A percentile compares a stretch with the other conserved stretches of the same genome.
phyloP scores from a whole-genome alignment of 1,284 basidiomycete species.

The Irpex sp. region DNA sequence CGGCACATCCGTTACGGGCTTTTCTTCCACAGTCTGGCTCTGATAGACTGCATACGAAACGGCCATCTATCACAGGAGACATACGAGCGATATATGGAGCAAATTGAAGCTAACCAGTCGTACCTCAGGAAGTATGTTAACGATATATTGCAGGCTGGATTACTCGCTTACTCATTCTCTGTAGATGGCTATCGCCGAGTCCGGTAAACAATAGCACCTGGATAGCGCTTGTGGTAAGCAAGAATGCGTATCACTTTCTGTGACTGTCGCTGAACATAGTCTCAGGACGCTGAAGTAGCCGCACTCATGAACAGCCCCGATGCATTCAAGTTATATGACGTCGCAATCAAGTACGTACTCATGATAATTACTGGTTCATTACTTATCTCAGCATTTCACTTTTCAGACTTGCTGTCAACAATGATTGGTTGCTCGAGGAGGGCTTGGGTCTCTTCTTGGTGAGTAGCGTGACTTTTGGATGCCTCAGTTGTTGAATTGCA shows the following conservation, averaged over 20 bases:
- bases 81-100: constrained; percentile 44
- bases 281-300: constrained; percentile 63
- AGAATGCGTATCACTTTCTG: not conserved
- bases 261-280: not conserved
- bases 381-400: too few species aligned
- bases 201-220: constrained; percentile 65
- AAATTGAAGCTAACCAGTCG: constrained; percentile 55
- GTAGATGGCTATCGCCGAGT: constrained; percentile 64
- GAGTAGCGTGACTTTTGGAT: constrained; percentile 13
- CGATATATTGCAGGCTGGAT: not conserved
- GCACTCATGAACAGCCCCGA: constrained; percentile 51
- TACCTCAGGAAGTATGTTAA: constrained; percentile 52
- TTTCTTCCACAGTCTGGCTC: constrained; percentile 64
- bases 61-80: constrained; percentile 35
- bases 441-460: constrained; percentile 66
- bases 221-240: constrained; percentile 60
- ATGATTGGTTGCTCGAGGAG: constrained; percentile 69
- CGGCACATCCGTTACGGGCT: constrained; percentile 61
- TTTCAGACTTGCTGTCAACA: constrained; percentile 52
- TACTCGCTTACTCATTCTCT: constrained; percentile 1
- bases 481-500: constrained; percentile 6
- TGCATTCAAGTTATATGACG: constrained; percentile 62
- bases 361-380: not conserved
- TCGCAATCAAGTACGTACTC: constrained; percentile 53
- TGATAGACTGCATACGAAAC: constrained; percentile 54